phyloP scores from a whole-genome alignment of 208 protist genomes.

The Leishmania mexicana region DNA sequence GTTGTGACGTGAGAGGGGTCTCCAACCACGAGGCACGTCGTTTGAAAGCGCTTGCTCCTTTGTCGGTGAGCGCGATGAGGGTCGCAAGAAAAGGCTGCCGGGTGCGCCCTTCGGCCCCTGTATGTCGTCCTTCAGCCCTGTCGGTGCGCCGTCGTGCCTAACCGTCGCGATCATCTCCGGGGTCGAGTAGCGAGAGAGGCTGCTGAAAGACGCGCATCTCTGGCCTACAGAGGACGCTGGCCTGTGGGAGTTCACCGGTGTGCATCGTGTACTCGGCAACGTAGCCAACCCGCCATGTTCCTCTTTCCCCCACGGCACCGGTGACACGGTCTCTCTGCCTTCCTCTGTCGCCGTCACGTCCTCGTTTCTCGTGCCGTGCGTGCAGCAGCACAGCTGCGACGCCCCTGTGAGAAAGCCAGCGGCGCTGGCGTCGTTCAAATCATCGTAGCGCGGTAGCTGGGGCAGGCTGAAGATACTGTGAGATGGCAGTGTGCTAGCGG shows the following conservation, averaged over 20 bases:
- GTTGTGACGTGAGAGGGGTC: not conserved
- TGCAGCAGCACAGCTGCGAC: conserved; percentile 5
- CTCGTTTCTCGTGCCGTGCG: not conserved
- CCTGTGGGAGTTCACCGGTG: not conserved
- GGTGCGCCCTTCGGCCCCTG: not conserved
- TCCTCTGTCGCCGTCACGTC: not conserved
- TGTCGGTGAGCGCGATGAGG: not conserved
- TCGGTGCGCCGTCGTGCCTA: not conserved
- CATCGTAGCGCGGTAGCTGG: not conserved
- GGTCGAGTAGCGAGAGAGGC: not conserved
- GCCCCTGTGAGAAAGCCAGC: not conserved
- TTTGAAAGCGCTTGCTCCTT: not conserved
- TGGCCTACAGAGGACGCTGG: not conserved
- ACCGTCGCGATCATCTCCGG: not conserved
- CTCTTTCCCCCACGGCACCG: not conserved
- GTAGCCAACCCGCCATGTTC: not conserved
- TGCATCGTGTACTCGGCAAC: not conserved
- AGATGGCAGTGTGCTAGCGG: not conserved
- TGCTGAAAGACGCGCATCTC: not conserved
- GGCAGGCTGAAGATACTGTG: conserved; percentile 4
- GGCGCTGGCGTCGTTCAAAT: not conserved
- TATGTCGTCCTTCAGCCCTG: not conserved
- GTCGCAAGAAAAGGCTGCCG: not conserved
- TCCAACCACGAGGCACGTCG: not conserved
- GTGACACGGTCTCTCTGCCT: not conserved